These are phyloP conservation scores for Phialemoniopsis sp. DNA, from an alignment of 2,329 filamentous ascomycete species.

Conservation along the genomic window DNA sequence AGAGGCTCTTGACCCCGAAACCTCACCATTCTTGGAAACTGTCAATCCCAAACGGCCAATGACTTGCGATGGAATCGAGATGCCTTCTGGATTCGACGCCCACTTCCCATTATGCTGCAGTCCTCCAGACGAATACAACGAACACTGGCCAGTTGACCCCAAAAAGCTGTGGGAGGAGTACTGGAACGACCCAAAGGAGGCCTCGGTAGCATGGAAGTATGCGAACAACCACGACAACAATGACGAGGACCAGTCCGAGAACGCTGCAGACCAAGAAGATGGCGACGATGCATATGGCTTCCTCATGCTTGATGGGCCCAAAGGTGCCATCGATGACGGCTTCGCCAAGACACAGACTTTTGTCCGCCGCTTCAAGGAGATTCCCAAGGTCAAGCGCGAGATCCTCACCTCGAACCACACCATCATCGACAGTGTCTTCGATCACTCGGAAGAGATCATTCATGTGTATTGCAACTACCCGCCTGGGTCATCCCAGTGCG, in stretches of 20 bases:
- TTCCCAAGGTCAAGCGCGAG: conserved; percentile 11
- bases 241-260: conserved; percentile 10
- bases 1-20: too few species aligned
- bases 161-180: conserved; percentile 13
- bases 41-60: too few species aligned
- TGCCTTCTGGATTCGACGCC: too few species aligned
- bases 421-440: conserved; percentile 17
- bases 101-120: conserved; percentile 7
- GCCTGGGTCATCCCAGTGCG: conserved; percentile 10
- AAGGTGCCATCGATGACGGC: conserved; percentile 17
- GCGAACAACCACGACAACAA: conserved; percentile 14
- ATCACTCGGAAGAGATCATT: conserved; percentile 17
- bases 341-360: conserved; percentile 16
- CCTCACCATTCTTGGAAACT: too few species aligned
- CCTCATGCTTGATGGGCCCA: conserved; percentile 21
- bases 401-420: conserved; percentile 19
- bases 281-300: conserved; percentile 23
- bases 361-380: conserved; percentile 3
- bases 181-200: conserved; percentile 10
- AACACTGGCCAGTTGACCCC: conserved; percentile 20
- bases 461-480: conserved; percentile 22
- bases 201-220: conserved; percentile 12
- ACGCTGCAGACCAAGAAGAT: too few species aligned
- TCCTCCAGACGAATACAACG: not conserved
- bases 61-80: too few species aligned